A percentile compares a stretch with the other conserved stretches of the same genome.
phyloP scores from a whole-genome alignment of 257 asterid genomes.

The Solanum lycopersicoides region DNA sequence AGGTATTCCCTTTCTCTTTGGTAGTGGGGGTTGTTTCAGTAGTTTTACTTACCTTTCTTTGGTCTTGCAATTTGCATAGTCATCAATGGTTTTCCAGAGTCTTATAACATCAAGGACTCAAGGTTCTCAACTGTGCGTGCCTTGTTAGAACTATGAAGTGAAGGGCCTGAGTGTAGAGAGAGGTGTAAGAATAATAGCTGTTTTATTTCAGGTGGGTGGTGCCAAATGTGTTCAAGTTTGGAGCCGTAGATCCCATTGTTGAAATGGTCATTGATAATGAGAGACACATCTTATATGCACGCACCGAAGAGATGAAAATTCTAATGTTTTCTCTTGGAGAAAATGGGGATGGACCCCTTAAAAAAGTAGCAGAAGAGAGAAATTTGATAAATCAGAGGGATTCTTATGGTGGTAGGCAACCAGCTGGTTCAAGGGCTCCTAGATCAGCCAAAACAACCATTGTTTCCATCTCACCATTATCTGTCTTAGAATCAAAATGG shows the following conservation, averaged over 20 bases:
- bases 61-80: not conserved
- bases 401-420: slow-evolving; percentile 67
- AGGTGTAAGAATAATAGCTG: not conserved
- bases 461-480: slow-evolving; percentile 77
- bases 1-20: slow-evolving; percentile 36
- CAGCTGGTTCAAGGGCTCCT: slow-evolving; percentile 56
- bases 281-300: slow-evolving; percentile 79
- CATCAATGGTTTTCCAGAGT: not conserved
- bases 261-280: slow-evolving; percentile 95
- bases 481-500: slow-evolving; percentile 86
- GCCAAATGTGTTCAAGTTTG: slow-evolving; percentile 90
- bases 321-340: slow-evolving; percentile 84
- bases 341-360: slow-evolving; percentile 76
- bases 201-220: slow-evolving; percentile 77
- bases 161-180: slow-evolving; percentile 2
- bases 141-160: slow-evolving; percentile 2
- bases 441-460: slow-evolving; percentile 64
- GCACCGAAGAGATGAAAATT: slow-evolving; percentile 91
- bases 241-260: slow-evolving; percentile 85
- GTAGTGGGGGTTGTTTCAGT: not conserved
- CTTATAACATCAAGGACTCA: not conserved
- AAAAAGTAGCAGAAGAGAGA: slow-evolving; percentile 88
- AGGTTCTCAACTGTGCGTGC: not conserved
- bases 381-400: slow-evolving; percentile 87
- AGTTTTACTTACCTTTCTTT: not conserved